A percentile compares a stretch with the other conserved stretches of the same genome.
Conservation (phyloP, 1,284 basidiomycete genomes). For the Sanghuangporus baumii region DNA sequence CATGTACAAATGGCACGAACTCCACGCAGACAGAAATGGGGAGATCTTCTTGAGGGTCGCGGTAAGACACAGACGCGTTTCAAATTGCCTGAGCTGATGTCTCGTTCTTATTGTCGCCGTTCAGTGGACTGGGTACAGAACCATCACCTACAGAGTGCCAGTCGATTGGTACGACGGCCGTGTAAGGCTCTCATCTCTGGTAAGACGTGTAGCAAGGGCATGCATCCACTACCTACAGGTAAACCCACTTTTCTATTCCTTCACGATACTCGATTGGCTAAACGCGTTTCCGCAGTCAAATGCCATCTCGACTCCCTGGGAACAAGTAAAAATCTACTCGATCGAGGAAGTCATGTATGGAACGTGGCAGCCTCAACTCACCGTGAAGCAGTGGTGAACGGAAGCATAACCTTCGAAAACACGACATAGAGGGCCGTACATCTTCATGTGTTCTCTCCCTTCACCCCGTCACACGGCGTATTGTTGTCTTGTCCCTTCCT, state of each 20-base stretch:
- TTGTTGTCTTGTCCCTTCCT: neutral
- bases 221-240: slow-evolving; percentile 73
- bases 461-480: neutral
- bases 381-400: slow-evolving; percentile 17
- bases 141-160: slow-evolving; percentile 71
- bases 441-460: neutral
- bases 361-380: slow-evolving; percentile 57
- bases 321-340: slow-evolving; percentile 64
- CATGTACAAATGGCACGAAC: slow-evolving; percentile 53
- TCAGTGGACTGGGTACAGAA: slow-evolving; percentile 62
- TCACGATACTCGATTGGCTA: slow-evolving; percentile 12
- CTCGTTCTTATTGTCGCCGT: neutral
- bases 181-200: slow-evolving; percentile 59
- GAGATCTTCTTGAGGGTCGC: slow-evolving; percentile 58
- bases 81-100: neutral
- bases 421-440: neutral
- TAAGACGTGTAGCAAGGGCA: slow-evolving; percentile 61
- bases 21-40: slow-evolving; percentile 53
- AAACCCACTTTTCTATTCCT: slow-evolving; percentile 10
- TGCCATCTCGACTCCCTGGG: slow-evolving; percentile 59
- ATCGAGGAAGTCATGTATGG: slow-evolving; percentile 65
- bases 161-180: slow-evolving; percentile 61
- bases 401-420: neutral
- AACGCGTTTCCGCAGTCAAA: slow-evolving; percentile 41
- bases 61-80: slow-evolving; percentile 32